Conservation (phyloP, 768 basidiomycete genomes). For the Hortiboletus campestris region DNA sequence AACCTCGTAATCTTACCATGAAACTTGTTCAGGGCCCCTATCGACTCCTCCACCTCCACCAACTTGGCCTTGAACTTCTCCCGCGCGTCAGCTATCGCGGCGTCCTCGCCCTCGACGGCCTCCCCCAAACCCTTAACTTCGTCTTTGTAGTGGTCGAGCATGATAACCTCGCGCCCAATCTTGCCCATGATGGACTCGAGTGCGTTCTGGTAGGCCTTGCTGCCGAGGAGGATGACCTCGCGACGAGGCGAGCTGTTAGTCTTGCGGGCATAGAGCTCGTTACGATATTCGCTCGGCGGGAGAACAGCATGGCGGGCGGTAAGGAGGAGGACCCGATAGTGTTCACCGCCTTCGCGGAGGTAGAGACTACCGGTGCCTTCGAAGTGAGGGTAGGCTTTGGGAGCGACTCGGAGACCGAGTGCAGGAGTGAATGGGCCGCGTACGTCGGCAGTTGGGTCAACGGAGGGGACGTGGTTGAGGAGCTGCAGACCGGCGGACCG, state of each 20-base stretch:
- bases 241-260: background rate
- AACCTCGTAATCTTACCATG: background rate
- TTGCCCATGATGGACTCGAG: background rate
- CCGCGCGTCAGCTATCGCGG: background rate
- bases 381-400: background rate
- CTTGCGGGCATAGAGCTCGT: background rate
- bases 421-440: background rate
- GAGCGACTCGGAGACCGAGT: background rate
- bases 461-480: background rate
- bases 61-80: background rate
- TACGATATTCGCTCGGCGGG: background rate
- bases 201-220: background rate
- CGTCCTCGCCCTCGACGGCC: background rate
- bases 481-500: background rate
- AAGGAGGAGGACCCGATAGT: background rate
- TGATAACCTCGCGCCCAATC: background rate
- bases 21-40: background rate
- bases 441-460: background rate
- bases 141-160: background rate
- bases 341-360: background rate
- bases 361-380: constrained; percentile 1
- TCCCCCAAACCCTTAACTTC: background rate
- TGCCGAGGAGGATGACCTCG: background rate
- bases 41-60: background rate
- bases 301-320: background rate